Base-by-base conservation (phyloP, 139 green algal species). In the Spirogloea muscicola region DNA sequence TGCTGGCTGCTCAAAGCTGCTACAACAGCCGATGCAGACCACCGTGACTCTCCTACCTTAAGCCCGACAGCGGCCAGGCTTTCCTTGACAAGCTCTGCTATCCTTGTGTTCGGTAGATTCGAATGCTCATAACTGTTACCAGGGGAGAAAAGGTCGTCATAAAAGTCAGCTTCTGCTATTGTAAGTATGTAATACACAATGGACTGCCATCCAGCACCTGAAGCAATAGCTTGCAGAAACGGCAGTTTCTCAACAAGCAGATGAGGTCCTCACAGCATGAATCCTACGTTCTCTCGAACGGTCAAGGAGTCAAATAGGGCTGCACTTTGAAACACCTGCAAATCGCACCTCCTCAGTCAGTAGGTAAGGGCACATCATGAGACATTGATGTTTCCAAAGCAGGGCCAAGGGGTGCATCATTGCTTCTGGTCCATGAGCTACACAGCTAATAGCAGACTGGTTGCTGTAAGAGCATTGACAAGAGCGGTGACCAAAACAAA, bases 271-370 rank as follows among this genome's bases (percentile, higher is more conserved):
- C 72, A 80, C 67, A 83, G 68, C 55, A 83, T 41, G 68, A 83
- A 83, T 37, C 81, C 81, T 4, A 87, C 81, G 37, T 87, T 84
- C 64, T 86, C 63, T 1, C 36, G 79, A 10, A 98, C 94, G 2
- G 89, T 98, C 9, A 99, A 79, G 0, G 93, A 98, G 82, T 99
- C 94, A 68, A 99, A 99, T 16, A 99, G 84, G 6, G 94, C 94
- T 40, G 91, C 94, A 70, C 90, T 96, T 76, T 99, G 94, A 64
- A 98, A 98, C 1, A 98, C 92, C 90, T 78, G 64, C 10, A 69
- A 18, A n/a, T n/a, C n/a, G n/a, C n/a, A n/a, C n/a, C n/a, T n/a
- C n/a, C n/a, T n/a, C n/a, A n/a, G n/a, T n/a, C n/a, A n/a, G n/a
- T n/a, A n/a, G n/a, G n/a, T n/a, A n/a, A n/a, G n/a, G n/a, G n/a